phyloP scores from a whole-genome alignment of 1,284 basidiomycete species.

The Xerocomus nothofagi region DNA sequence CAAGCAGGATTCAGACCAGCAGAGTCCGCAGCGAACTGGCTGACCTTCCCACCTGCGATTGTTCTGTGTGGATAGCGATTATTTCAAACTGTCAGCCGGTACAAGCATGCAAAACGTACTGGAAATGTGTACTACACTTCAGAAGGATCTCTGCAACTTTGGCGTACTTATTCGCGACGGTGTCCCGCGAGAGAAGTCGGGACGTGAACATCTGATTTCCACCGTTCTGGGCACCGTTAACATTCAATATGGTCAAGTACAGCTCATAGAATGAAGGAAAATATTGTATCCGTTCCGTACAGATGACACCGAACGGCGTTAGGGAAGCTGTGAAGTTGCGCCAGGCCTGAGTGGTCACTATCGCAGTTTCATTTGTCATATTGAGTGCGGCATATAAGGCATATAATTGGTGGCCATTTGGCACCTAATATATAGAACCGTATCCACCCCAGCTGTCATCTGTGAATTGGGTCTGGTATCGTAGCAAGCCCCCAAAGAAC shows the following conservation, averaged over 20 bases:
- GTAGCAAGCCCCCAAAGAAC: constrained; percentile 28
- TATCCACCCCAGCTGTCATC: constrained; percentile 29
- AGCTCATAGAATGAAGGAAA: constrained; percentile 34
- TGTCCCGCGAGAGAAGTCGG: constrained; percentile 38
- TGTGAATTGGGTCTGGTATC: constrained; percentile 35
- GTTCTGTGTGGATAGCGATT: constrained; percentile 21
- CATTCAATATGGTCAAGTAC: constrained; percentile 23
- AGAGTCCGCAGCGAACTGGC: constrained; percentile 36
- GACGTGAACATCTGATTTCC: constrained; percentile 34
- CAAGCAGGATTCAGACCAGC: constrained; percentile 45
- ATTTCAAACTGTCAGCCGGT: not conserved
- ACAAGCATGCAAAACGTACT: constrained; percentile 7
- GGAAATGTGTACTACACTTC: constrained; percentile 7
- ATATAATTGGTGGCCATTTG: constrained; percentile 7
- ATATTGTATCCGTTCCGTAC: constrained; percentile 1
- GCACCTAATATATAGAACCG: not conserved
- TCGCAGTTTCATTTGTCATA: constrained; percentile 33
- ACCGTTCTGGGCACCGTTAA: constrained; percentile 10
- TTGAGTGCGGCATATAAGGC: constrained; percentile 37
- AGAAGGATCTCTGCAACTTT: constrained; percentile 34
- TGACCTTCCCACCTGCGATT: constrained; percentile 42
- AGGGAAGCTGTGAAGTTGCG: constrained; percentile 25
- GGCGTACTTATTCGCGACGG: constrained; percentile 30
- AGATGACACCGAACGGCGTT: constrained; percentile 5
- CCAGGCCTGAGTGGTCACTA: constrained; percentile 35